A percentile compares a stretch with the other conserved stretches of the same genome.
These are phyloP conservation scores for Aspergillus ostianus DNA, from an alignment of 495 filamentous ascomycete species.

Conservation along the genomic window DNA sequence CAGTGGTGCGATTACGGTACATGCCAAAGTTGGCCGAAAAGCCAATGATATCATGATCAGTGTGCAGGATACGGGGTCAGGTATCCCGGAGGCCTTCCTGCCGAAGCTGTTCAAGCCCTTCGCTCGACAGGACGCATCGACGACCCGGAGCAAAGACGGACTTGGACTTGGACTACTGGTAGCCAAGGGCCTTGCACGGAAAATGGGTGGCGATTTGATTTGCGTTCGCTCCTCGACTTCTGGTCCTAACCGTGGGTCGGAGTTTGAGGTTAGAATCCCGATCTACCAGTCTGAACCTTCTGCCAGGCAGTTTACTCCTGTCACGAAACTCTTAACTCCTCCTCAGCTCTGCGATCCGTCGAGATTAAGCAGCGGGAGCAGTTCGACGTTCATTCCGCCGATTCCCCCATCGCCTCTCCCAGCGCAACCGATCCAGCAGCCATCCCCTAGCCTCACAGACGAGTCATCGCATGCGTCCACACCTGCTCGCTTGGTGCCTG, in stretches of 20 bases:
- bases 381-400: constrained; percentile 24
- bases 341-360: constrained; percentile 25
- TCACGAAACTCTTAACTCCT: constrained; percentile 27
- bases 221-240: constrained; percentile 67
- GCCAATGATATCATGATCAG: constrained; percentile 58
- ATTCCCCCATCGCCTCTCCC: constrained; percentile 23
- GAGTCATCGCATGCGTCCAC: constrained; percentile 30
- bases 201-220: constrained; percentile 71
- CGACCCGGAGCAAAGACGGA: constrained; percentile 69
- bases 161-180: constrained; percentile 73
- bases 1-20: constrained; percentile 61
- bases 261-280: constrained; percentile 72
- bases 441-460: constrained; percentile 34
- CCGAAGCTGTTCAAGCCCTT: constrained; percentile 75
- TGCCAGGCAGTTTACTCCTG: constrained; percentile 41
- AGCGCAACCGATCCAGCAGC: constrained; percentile 24
- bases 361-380: constrained; percentile 26
- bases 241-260: constrained; percentile 65
- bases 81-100: constrained; percentile 68
- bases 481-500: constrained; percentile 26
- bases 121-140: constrained; percentile 68
- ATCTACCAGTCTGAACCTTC: constrained; percentile 49
- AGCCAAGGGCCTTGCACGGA: constrained; percentile 72
- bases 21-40: constrained; percentile 49
- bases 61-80: constrained; percentile 68